Evolutionary conservation across 2,329 filamentous ascomycete species (phyloP), one percentile per base, ranked within the genome.

Genomic region (Dendryphion nanum): DNA sequence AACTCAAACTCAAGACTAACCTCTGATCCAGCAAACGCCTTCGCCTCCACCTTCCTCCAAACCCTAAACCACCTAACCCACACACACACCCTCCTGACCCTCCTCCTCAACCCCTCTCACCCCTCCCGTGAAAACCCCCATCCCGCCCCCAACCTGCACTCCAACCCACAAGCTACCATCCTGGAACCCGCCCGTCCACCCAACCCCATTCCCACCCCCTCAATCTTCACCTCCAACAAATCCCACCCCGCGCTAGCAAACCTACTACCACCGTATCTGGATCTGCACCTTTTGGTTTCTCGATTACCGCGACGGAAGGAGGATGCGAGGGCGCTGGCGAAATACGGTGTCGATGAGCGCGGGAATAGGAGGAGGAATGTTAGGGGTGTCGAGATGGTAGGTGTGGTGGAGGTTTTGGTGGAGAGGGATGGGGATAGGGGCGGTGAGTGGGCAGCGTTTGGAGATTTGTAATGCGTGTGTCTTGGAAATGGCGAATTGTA

Each of bases 321-420:
- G 13, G 68, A 71, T 51, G 67, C 67, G 0, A 54, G 42, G 26
- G 47, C 49, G 5, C 45, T 57, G 14, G 66, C 66, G 42, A 47
- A 44, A 3, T 47, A 48, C 21, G 40, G 26, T 28, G 39, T 38
- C 4, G 46, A 18, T 28, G 45, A 23, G 18, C 33, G 32, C 21
- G 38, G 40, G 16, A 43, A 38, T 31, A 39, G 42, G 18, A 45
- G 43, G 29, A 41, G 33, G 41, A 42, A 46, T 14, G 47, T 50
- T 6, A 41, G 34, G 40, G 44, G 48, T 17, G 47, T 50, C 5
- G 46, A 61, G 36, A 52, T 57, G 46, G 61, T 62, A 21, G 53
- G 53, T 33, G 67, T 73, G 17, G 20, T 73, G 3, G 72, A 75
- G 48, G 58, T 75, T 10, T n/a, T 74, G 40, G 50, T 53, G 21